A percentile compares a stretch with the other conserved stretches of the same genome.
These are phyloP conservation scores for Solanum chiquidenum DNA, from an alignment of 257 asterid genomes.

Conservation along the genomic window DNA sequence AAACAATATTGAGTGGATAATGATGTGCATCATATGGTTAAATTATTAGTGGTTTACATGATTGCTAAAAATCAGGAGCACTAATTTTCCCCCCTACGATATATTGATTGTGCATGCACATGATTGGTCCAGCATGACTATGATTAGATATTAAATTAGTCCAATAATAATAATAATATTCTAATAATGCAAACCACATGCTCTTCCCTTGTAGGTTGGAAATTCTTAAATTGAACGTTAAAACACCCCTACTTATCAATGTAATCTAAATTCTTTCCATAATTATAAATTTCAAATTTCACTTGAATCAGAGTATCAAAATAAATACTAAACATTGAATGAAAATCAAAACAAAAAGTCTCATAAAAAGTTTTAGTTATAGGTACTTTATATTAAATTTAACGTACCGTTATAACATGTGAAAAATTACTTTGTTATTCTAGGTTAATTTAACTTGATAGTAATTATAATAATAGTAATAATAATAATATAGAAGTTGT, in stretches of 20 bases:
- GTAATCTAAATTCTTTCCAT: no score
- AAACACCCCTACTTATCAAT: no score
- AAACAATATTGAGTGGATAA: neutral
- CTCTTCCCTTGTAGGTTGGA: neutral
- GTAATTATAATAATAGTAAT: no score
- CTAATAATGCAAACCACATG: neutral
- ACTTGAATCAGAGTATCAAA: neutral
- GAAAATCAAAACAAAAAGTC: no score
- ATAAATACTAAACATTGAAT: no score
- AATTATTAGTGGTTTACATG: neutral
- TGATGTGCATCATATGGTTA: neutral
- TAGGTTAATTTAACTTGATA: neutral
- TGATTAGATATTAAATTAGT: neutral
- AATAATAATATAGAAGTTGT: no score
- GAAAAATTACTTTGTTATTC: no score
- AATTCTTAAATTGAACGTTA: neutral
- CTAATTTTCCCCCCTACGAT: neutral
- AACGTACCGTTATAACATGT: neutral
- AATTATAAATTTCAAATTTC: neutral
- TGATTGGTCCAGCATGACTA: neutral
- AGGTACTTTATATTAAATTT: no score
- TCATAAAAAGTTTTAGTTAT: neutral
- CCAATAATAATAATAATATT: neutral
- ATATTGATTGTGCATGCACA: neutral
- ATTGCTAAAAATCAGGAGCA: neutral